phyloP scores from a whole-genome alignment of 2,329 filamentous ascomycete genomes.

The Ceratocystis colombiana region DNA sequence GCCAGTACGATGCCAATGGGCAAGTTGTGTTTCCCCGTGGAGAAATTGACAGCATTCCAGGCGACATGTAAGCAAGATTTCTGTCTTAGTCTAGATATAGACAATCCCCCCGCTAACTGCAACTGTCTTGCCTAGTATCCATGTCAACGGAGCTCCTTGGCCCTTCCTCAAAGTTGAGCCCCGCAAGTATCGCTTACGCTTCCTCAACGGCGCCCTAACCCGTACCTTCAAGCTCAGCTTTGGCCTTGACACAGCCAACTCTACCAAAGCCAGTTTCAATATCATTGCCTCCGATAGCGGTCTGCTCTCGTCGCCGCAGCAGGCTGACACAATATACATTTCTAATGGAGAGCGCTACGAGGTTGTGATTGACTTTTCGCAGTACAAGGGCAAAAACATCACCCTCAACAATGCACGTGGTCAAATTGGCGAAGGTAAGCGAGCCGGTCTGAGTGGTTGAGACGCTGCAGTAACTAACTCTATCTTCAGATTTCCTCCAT shows the following conservation, averaged over 20 bases:
- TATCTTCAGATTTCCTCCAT: conserved; percentile 38
- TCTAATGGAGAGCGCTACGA: conserved; percentile 51
- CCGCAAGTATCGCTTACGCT: conserved; percentile 49
- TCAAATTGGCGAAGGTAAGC: conserved; percentile 22
- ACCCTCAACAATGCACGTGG: conserved; percentile 31
- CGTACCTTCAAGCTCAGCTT: conserved; percentile 42
- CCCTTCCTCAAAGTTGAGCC: conserved; percentile 49
- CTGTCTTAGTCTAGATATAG: no score
- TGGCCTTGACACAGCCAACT: conserved; percentile 31
- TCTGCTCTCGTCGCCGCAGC: conserved; percentile 33
- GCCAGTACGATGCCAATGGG: conserved; percentile 44
- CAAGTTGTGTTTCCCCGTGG: conserved; percentile 39
- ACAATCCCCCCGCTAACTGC: background rate
- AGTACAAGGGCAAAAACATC: conserved; percentile 41
- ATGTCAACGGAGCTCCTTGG: conserved; percentile 47
- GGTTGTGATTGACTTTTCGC: conserved; percentile 46
- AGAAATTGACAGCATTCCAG: conserved; percentile 42
- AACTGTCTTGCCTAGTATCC: conserved; percentile 8
- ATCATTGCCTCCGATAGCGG: conserved; percentile 47
- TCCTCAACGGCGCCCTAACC: conserved; percentile 43
- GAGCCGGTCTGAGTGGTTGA: background rate
- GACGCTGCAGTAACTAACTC: no score
- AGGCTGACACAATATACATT: conserved; percentile 30
- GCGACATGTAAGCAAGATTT: conserved; percentile 36
- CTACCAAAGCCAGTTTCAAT: conserved; percentile 37